A percentile compares a stretch with the other conserved stretches of the same genome.
Evolutionary conservation across 2,329 filamentous ascomycete species (phyloP).

Genomic region (Fusarium sp.): DNA sequence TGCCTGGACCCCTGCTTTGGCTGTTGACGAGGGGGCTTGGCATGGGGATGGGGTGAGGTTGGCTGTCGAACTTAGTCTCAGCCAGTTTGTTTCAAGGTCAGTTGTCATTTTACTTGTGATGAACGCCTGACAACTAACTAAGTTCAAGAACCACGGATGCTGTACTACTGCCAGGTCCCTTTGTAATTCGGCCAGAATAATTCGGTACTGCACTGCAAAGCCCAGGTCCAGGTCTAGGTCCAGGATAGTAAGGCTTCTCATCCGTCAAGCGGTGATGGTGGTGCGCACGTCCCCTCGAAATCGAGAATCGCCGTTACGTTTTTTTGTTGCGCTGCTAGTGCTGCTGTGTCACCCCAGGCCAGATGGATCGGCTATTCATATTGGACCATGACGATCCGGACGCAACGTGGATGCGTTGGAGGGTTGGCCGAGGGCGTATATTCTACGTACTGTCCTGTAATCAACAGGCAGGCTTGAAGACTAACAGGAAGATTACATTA

Average conservation of each 20-base stretch:
- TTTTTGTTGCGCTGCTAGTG: too few species aligned
- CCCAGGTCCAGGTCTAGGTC: constrained; percentile 1
- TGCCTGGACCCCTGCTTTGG: constrained; percentile 24
- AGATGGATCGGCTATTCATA: constrained; percentile 13
- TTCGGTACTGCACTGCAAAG: background rate
- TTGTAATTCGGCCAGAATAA: background rate
- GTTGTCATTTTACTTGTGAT: background rate
- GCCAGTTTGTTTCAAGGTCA: background rate
- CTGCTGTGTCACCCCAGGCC: constrained; percentile 15
- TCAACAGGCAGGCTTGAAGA: too few species aligned
- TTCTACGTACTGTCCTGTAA: too few species aligned
- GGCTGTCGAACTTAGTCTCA: background rate
- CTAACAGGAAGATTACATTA: too few species aligned
- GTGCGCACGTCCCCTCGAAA: constrained; percentile 20
- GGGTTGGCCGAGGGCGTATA: too few species aligned
- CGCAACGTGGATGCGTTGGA: constrained; percentile 14
- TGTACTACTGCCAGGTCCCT: constrained; percentile 22
- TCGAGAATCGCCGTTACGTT: background rate
- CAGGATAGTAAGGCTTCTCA: constrained; percentile 5
- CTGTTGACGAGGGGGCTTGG: background rate
- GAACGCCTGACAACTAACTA: background rate
- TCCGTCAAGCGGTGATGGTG: constrained; percentile 31
- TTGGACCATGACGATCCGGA: constrained; percentile 19
- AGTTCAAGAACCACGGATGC: too few species aligned
- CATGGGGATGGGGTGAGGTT: background rate